Base-by-base conservation (phyloP, 805 yeast species). In the Nakazawaea sp. region DNA sequence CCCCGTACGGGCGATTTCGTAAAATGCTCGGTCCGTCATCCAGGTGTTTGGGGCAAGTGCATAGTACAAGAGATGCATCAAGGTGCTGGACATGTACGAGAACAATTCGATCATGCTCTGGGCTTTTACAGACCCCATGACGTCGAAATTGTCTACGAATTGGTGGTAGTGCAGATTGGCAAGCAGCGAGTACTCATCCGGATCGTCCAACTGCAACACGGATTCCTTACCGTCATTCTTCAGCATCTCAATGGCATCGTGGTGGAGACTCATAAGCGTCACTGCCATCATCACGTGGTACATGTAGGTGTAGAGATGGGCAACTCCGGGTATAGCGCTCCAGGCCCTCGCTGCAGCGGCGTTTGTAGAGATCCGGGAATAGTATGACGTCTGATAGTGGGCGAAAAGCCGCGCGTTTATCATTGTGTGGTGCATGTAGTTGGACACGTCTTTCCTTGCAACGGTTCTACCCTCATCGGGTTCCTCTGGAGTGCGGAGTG, bases 21-120 rank as follows among this genome's bases (percentile, higher is more conserved):
- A 35, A 17, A 35, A 35, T 8, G 17, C 9, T 28, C 28, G 28
- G 11, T 35, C 38, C 16, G 31, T 16, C 9, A 35, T 28, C 11
- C 27, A 10, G 12, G 21, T 4, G 8, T 16, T 12, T 20, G 38
- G 38, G 13, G 28, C 10, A 15, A 35, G 12, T 17, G 23, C 21
- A 16, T 35, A 21, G 21, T 28, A 35, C 11, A 35, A 9, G 12
- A 21, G n/a, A 12, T 35, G 32, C 4, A 35, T 18, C 6, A 28
- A 21, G 15, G 38, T 27, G 8, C 30, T 10, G 9, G 23, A 20
- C n/a, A 35, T 28, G 25, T 35, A 35, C 12, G 38, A 16, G 13
- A 18, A 20, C 9, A 28, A 13, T 5, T 33, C 30, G 8, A 7
- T 12, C 13, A 33, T 11, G 5, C 13, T 11, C n/a, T 25, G 24